Conservation (phyloP, 1,284 basidiomycete species). For the Ustilago trichophora region DNA sequence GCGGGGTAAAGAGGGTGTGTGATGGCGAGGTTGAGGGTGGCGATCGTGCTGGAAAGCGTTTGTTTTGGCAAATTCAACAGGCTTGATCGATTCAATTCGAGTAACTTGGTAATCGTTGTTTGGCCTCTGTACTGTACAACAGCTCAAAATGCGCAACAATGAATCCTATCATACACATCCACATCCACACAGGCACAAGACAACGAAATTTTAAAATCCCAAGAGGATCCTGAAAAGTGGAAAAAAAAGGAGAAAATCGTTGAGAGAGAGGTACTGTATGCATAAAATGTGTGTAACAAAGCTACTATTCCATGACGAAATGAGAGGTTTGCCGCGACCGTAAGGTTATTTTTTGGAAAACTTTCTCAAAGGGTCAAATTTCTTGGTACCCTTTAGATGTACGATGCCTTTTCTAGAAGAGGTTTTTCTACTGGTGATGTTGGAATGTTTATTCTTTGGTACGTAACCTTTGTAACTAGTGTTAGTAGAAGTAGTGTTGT, state of each 20-base stretch:
- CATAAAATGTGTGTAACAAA: no score
- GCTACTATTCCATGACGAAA: no score
- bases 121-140: no score
- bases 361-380: conserved; percentile 51
- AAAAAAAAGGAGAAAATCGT: no score
- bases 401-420: conserved; percentile 2
- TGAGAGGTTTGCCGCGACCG: no score
- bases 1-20: conserved; percentile 2
- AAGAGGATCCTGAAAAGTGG: no score
- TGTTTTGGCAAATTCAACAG: conserved; percentile 30
- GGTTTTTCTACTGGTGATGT: background rate
- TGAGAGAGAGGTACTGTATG: no score
- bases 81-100: no score
- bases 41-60: conserved; percentile 2
- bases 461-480: conserved; percentile 26
- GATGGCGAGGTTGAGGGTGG: background rate
- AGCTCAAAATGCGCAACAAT: background rate
- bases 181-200: no score
- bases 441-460: conserved; percentile 32
- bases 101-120: no score
- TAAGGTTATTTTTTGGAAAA: conserved; percentile 52
- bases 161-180: background rate
- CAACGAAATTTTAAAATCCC: no score
- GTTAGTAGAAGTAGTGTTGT: no score
- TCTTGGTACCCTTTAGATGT: conserved; percentile 24